Conservation (phyloP, 139 green algal species). For the Chlamydomonas schloesseri region DNA sequence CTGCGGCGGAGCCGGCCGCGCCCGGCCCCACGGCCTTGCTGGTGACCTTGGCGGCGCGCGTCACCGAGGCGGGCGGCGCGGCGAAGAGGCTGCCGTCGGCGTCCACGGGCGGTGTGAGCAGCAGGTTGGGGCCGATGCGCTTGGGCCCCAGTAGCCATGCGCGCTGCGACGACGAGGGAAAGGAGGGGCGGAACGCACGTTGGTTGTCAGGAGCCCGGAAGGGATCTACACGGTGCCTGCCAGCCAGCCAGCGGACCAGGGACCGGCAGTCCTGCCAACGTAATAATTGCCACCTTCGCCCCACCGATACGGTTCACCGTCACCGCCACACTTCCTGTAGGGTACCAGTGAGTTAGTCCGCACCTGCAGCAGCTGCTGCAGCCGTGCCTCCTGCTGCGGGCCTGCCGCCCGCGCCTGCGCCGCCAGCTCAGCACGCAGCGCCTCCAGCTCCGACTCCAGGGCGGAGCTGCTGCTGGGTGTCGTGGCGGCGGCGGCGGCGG, state of each 20-base stretch:
- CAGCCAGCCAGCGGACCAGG: too few species aligned
- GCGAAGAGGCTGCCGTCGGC: slow-evolving; percentile 64
- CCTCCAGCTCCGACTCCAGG: slow-evolving; percentile 21
- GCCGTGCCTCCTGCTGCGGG: slow-evolving; percentile 6
- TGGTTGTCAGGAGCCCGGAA: too few species aligned
- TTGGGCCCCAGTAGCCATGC: slow-evolving; percentile 91
- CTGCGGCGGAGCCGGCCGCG: too few species aligned
- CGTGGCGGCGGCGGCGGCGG: not conserved
- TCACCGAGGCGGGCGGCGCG: slow-evolving; percentile 45
- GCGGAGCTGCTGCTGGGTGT: too few species aligned
- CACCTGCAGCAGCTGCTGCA: slow-evolving; percentile 28
- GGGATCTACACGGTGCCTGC: too few species aligned
- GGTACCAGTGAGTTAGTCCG: too few species aligned
- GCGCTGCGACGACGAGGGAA: slow-evolving; percentile 51
- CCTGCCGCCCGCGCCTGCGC: not conserved
- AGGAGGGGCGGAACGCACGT: too few species aligned
- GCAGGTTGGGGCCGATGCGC: slow-evolving; percentile 85
- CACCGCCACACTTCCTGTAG: too few species aligned
- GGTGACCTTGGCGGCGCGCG: slow-evolving; percentile 49
- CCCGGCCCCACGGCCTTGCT: not conserved
- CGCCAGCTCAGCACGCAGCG: slow-evolving; percentile 7
- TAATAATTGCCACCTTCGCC: too few species aligned
- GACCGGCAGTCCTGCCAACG: too few species aligned
- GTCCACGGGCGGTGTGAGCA: slow-evolving; percentile 63
- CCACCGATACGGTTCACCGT: too few species aligned